Evolutionary conservation across 2,329 filamentous ascomycete genomes (phyloP), one percentile per base, ranked within the genome.

Genomic region (Epichloe uncinata): DNA sequence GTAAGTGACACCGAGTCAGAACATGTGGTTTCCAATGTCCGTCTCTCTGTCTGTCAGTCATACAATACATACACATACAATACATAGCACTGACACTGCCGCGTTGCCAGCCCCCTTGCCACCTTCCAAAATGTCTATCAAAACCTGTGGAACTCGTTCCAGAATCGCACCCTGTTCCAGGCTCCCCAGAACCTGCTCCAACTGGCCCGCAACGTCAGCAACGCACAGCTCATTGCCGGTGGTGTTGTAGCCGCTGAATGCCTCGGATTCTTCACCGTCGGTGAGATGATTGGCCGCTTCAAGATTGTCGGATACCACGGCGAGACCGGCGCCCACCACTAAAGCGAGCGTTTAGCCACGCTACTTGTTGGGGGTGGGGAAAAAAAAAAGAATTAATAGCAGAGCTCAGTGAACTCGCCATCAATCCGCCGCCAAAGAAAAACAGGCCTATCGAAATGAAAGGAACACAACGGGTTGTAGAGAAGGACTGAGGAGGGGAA

Each of bases 181-280:
- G 73, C 79, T 58, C 75, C 51, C 51, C 69, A 78, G 62, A 72
- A 73, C 58, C 65, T 74, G 57, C 65, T 78, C 58, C 71, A 77
- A 62, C 67, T 67, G 57, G 64, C 86, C 63, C 81, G 86, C 65
- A 85, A 81, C 72, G 61, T 93, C 61, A 84, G 80, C 68, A 74
- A 71, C 57, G 75, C 81, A 59, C 84, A 95, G 69, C 66, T 91
- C 59, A 77, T 78, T 50, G 71, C 84, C 49, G 84, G 78, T 53
- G 87, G 85, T 60, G 85, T 98, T 53, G 73, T 96, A 54, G 71
- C 77, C 45, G 90, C 90, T 50, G 91, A 98, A 73, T 78, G 88
- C 47, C 72, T 98, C 58, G 93, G 93, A 54, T 98, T 98, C 80
- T 98, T 97, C 79, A 94, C 90, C 54, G 81, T 97, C 50, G 93